phyloP scores from a whole-genome alignment of 1,284 basidiomycete genomes.

The Sanghuangporus weigelae region DNA sequence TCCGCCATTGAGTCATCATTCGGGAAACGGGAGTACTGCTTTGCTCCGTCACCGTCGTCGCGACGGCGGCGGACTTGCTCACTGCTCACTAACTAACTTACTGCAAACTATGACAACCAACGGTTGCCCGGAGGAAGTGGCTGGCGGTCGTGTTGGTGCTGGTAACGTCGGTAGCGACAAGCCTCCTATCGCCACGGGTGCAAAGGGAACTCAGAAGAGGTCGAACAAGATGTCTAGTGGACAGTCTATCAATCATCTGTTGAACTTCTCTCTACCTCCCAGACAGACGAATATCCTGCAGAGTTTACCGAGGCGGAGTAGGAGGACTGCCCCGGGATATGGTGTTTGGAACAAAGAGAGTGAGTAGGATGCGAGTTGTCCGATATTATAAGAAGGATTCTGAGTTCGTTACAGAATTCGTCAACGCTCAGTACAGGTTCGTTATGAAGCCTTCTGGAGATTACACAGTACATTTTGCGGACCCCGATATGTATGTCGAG shows the following conservation, averaged over 20 bases:
- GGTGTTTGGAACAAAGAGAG: constrained; percentile 83
- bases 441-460: constrained; percentile 89
- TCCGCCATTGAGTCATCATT: constrained; percentile 1
- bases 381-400: constrained; percentile 13
- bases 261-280: constrained; percentile 82
- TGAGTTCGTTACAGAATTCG: constrained; percentile 55
- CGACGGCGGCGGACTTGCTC: constrained; percentile 12
- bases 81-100: background rate
- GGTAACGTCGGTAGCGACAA: background rate
- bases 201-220: constrained; percentile 41
- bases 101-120: background rate
- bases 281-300: constrained; percentile 56
- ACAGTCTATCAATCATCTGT: constrained; percentile 69
- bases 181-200: background rate
- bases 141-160: background rate
- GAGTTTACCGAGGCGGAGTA: constrained; percentile 66
- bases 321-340: constrained; percentile 54
- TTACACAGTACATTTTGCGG: constrained; percentile 93
- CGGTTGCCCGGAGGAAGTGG: background rate
- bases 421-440: constrained; percentile 93
- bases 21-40: background rate
- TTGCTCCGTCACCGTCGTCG: constrained; percentile 10
- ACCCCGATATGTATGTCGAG: constrained; percentile 81
- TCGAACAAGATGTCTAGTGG: constrained; percentile 55
- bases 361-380: constrained; percentile 39